These are phyloP conservation scores for Termitomyces sp. DNA, from an alignment of 1,284 basidiomycete species.

Conservation along the genomic window DNA sequence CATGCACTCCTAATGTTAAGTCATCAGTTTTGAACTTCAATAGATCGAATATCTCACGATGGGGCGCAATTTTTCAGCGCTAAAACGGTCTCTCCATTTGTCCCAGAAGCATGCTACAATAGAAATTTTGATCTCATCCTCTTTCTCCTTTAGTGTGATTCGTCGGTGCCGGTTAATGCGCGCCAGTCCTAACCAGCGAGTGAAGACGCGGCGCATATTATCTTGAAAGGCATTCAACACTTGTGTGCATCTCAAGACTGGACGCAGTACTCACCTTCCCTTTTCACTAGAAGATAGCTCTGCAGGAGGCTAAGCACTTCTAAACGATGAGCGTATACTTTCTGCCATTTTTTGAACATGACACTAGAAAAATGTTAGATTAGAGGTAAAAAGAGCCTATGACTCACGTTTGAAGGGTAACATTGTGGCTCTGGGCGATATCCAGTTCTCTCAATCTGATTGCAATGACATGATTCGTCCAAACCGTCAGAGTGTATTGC, in stretches of 20 bases:
- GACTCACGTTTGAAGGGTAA: constrained; percentile 43
- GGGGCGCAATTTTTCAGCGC: constrained; percentile 55
- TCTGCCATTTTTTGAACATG: constrained; percentile 66
- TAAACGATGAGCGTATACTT: constrained; percentile 50
- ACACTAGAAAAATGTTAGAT: constrained; percentile 29
- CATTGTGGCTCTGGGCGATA: constrained; percentile 45
- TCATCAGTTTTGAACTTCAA: neutral
- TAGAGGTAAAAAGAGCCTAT: constrained; percentile 1
- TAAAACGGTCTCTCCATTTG: constrained; percentile 68
- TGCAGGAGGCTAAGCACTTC: constrained; percentile 74
- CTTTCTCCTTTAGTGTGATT: constrained; percentile 50
- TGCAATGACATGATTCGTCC: constrained; percentile 70
- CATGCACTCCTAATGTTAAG: constrained; percentile 47
- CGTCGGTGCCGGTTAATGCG: constrained; percentile 55
- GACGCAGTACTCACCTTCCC: constrained; percentile 47
- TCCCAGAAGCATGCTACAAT: constrained; percentile 60
- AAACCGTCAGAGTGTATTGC: constrained; percentile 41
- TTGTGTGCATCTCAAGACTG: constrained; percentile 1
- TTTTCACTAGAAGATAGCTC: constrained; percentile 72
- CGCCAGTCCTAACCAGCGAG: constrained; percentile 61
- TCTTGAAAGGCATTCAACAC: constrained; percentile 35
- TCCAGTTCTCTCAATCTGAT: constrained; percentile 68
- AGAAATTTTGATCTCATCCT: constrained; percentile 53
- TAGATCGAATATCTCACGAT: constrained; percentile 38
- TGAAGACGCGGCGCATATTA: constrained; percentile 59